Conservation (phyloP, 306 rosid species). For the cucumber (Cucumis sativus) region Cucumber_9930_V3 NC_026661.2:11819501-11820000, state of each 20-base stretch:
- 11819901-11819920: background rate
- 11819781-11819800: background rate
- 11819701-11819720: conserved; percentile 17
- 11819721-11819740: background rate
- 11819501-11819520: conserved; percentile 14
- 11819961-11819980: background rate
- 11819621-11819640: conserved; percentile 88
- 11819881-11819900: background rate
- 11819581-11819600: background rate
- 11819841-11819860: background rate
- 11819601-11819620: conserved; percentile 32
- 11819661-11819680: conserved; percentile 79
- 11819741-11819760: background rate
- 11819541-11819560: background rate
- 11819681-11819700: conserved; percentile 67
- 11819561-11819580: background rate
- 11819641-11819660: conserved; percentile 92
- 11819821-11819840: background rate
- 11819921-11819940: background rate
- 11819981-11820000: background rate
- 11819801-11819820: background rate
- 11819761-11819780: background rate
- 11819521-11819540: conserved; percentile 9
- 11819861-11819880: background rate
- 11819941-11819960: background rate